Conservation (phyloP, 495 filamentous ascomycete species). For the Penicillium simplicissimum region DNA sequence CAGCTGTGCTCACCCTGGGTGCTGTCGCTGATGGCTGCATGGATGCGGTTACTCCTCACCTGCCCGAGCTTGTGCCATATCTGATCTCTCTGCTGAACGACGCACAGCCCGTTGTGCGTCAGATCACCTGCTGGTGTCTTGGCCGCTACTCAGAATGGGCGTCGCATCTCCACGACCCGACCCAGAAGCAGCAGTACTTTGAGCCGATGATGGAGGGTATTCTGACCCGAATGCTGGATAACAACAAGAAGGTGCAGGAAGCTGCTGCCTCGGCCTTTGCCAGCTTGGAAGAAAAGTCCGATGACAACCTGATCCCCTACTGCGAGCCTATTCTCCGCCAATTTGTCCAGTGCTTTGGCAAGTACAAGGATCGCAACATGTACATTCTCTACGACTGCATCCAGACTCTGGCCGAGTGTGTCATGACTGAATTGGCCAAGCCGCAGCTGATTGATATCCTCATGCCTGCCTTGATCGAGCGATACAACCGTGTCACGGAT, state of each 20-base stretch:
- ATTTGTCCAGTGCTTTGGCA: constrained; percentile 86
- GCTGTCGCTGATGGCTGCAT: constrained; percentile 96
- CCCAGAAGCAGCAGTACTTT: constrained; percentile 74
- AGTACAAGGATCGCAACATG: constrained; percentile 98
- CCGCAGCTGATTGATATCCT: constrained; percentile 78
- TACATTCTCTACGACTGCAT: constrained; percentile 99
- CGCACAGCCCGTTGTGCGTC: constrained; percentile 84
- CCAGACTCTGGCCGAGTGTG: constrained; percentile 92
- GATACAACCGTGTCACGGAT: constrained; percentile 86
- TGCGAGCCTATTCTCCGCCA: constrained; percentile 88
- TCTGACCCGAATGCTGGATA: constrained; percentile 88
- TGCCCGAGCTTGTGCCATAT: constrained; percentile 88
- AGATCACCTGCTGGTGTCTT: constrained; percentile 98
- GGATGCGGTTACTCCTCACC: constrained; percentile 82
- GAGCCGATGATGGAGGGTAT: constrained; percentile 98
- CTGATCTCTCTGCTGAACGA: constrained; percentile 86
- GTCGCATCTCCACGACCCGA: constrained; percentile 65
- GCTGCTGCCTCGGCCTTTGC: constrained; percentile 96
- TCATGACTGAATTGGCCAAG: constrained; percentile 73
- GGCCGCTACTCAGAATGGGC: constrained; percentile 95
- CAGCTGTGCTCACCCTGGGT: constrained; percentile 90
- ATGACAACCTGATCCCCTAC: constrained; percentile 75
- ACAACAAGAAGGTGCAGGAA: constrained; percentile 97
- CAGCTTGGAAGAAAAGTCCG: constrained; percentile 91
- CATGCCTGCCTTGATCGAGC: constrained; percentile 90